These are phyloP conservation scores for Aspergillus conjunctus DNA, from an alignment of 495 filamentous ascomycete species.

Conservation along the genomic window DNA sequence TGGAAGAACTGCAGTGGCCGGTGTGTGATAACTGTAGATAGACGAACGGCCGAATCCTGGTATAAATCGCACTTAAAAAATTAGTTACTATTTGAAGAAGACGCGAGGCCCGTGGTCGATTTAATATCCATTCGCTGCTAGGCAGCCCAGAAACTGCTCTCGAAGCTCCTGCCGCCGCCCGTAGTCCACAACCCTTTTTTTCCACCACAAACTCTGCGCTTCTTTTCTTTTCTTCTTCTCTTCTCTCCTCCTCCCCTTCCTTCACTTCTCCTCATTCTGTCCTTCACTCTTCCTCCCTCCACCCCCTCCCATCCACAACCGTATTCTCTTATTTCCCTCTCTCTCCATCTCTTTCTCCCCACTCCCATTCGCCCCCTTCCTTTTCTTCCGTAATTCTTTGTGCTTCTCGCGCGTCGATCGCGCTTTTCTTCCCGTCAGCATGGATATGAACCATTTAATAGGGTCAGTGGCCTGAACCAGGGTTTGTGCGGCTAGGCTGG, in stretches of 20 bases:
- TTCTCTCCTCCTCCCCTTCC: conserved; percentile 14
- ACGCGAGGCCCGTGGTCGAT: too few species aligned
- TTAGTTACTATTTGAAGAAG: too few species aligned
- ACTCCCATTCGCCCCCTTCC: conserved; percentile 9
- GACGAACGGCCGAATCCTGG: too few species aligned
- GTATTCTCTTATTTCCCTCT: conserved; percentile 19
- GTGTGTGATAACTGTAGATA: too few species aligned
- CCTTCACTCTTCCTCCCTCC: conserved; percentile 19
- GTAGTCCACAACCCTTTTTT: conserved; percentile 37
- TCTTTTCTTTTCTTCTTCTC: conserved; percentile 18
- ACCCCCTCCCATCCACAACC: conserved; percentile 15
- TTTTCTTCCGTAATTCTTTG: conserved; percentile 21
- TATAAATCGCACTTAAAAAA: too few species aligned
- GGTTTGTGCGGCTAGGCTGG: conserved; percentile 45
- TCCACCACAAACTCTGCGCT: conserved; percentile 39
- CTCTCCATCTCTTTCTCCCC: conserved; percentile 25
- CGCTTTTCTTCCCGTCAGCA: conserved; percentile 43
- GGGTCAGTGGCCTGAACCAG: conserved; percentile 48
- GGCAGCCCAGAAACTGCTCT: conserved; percentile 33
- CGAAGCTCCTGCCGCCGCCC: conserved; percentile 41
- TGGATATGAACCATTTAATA: conserved; percentile 59
- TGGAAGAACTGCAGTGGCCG: not conserved
- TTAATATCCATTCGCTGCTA: too few species aligned
- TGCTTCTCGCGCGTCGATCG: conserved; percentile 31
- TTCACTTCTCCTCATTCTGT: conserved; percentile 19